Conservation (phyloP, 73 alveolate genomes). For the Urostyla sp. region DNA sequence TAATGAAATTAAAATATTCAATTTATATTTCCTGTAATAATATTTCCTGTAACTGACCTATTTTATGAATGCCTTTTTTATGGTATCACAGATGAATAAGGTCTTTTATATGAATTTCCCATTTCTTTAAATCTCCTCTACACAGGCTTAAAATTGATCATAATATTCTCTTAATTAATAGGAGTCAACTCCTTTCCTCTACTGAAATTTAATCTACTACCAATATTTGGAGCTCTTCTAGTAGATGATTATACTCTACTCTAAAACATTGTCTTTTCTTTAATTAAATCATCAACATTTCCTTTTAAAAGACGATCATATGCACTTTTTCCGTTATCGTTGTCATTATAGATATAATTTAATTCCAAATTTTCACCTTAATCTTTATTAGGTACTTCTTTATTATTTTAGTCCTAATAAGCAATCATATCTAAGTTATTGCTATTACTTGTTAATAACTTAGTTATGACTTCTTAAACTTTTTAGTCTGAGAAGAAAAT, state of each 20-base stretch:
- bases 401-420: neutral
- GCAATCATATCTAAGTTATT: neutral
- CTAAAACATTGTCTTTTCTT: too few relatives aligned
- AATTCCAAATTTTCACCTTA: neutral
- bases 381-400: neutral
- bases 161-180: too few relatives aligned
- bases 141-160: too few relatives aligned
- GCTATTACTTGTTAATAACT: neutral
- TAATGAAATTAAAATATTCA: neutral
- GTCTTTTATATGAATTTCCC: too few relatives aligned
- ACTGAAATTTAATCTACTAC: too few relatives aligned
- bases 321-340: neutral
- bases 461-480: neutral
- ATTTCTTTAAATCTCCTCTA: too few relatives aligned
- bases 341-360: neutral
- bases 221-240: too few relatives aligned
- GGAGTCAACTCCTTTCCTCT: too few relatives aligned
- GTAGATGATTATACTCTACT: too few relatives aligned
- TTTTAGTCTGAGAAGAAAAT: slow-evolving; percentile 12
- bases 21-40: neutral
- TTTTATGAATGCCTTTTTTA: too few relatives aligned
- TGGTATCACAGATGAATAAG: too few relatives aligned
- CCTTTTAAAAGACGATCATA: slow-evolving; percentile 47
- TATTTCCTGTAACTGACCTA: neutral
- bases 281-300: neutral